These are phyloP conservation scores for Favolaschia claudopus DNA, from an alignment of 768 basidiomycete species.

Conservation along the genomic window DNA sequence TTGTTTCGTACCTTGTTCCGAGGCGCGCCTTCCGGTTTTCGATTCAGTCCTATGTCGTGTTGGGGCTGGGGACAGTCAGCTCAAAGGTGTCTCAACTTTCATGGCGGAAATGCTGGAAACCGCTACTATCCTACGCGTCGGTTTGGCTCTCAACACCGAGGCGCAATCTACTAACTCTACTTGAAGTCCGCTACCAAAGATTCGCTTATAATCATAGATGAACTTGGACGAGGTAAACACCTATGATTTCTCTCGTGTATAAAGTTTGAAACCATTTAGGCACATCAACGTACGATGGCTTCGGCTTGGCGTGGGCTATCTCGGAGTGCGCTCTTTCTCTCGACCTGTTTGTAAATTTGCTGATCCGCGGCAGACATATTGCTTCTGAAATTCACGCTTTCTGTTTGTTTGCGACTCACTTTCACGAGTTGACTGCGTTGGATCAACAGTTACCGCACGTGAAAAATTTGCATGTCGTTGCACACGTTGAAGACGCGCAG, in stretches of 20 bases:
- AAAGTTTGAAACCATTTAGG: slow-evolving; percentile 50
- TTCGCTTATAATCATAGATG: slow-evolving; percentile 97
- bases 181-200: slow-evolving; percentile 86
- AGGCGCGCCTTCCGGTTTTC: slow-evolving; percentile 89
- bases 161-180: neutral
- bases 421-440: slow-evolving; percentile 94
- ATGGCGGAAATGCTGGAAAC: slow-evolving; percentile 99
- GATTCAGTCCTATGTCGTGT: slow-evolving; percentile 96
- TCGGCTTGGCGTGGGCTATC: slow-evolving; percentile 98
- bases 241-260: neutral
- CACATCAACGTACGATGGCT: slow-evolving; percentile 97
- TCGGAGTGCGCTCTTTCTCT: slow-evolving; percentile 73
- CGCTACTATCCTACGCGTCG: slow-evolving; percentile 88
- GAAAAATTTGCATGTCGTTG: slow-evolving; percentile 95
- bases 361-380: slow-evolving; percentile 70
- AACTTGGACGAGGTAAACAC: slow-evolving; percentile 82
- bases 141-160: slow-evolving; percentile 26
- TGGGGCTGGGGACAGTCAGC: slow-evolving; percentile 96
- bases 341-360: neutral
- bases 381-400: slow-evolving; percentile 92
- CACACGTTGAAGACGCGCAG: slow-evolving; percentile 81
- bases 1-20: slow-evolving; percentile 92
- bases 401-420: slow-evolving; percentile 97
- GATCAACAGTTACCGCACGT: slow-evolving; percentile 88
- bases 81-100: slow-evolving; percentile 98